phyloP scores from a whole-genome alignment of 2,329 filamentous ascomycete genomes.

The Chrysoporthe austroafricana region DNA sequence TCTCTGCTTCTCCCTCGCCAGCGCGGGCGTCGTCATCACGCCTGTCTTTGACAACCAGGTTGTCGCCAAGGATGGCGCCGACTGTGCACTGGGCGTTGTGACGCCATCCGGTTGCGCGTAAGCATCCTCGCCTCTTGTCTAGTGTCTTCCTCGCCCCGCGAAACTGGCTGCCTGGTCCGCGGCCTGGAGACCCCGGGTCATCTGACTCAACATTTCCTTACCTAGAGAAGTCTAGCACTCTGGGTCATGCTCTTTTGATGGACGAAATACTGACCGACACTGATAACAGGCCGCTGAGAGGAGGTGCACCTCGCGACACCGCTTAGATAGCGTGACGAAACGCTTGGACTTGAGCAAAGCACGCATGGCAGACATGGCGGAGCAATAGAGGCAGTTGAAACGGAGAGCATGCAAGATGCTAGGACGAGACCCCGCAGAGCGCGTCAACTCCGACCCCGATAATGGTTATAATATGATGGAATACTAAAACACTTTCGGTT shows the following conservation, averaged over 20 bases:
- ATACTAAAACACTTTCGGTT: neutral
- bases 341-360: neutral
- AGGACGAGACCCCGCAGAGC: neutral
- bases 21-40: slow-evolving; percentile 59
- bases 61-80: slow-evolving; percentile 49
- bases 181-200: neutral
- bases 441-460: slow-evolving; percentile 5
- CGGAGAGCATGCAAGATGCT: neutral
- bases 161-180: neutral
- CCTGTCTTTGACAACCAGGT: slow-evolving; percentile 56
- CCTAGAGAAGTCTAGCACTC: neutral
- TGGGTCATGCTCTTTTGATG: neutral
- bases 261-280: neutral
- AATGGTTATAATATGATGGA: slow-evolving; percentile 19
- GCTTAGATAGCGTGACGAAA: neutral
- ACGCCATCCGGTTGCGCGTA: slow-evolving; percentile 63
- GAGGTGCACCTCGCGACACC: slow-evolving; percentile 25
- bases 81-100: slow-evolving; percentile 60
- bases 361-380: neutral
- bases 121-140: slow-evolving; percentile 34
- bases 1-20: slow-evolving; percentile 49
- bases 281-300: slow-evolving; percentile 19
- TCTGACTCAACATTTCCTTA: too few relatives aligned
- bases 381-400: neutral
- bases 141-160: neutral